Conservation (phyloP, 495 filamentous ascomycete species). For the Aspergillus sclerotioniger region DNA sequence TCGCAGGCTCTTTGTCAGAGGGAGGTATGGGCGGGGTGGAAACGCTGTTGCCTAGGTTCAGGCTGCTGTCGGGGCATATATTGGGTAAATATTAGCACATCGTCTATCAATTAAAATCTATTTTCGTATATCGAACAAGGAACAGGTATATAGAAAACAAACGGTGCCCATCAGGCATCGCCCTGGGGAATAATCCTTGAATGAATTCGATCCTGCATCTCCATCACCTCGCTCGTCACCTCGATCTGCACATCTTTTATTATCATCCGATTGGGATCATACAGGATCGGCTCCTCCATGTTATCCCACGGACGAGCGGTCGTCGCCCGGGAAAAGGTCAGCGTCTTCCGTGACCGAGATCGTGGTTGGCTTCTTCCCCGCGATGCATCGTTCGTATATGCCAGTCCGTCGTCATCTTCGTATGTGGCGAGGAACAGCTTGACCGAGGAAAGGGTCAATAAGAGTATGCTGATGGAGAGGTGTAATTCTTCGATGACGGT, state of each 20-base stretch:
- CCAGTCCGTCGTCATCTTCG: conserved; percentile 29
- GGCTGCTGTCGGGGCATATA: too few relatives aligned
- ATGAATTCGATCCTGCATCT: not conserved
- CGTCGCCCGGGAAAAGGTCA: not conserved
- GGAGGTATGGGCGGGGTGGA: too few relatives aligned
- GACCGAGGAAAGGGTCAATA: conserved; percentile 29
- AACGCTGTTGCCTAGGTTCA: too few relatives aligned
- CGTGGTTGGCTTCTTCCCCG: not conserved
- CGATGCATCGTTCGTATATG: conserved; percentile 23
- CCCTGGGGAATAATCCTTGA: not conserved
- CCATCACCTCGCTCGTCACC: not conserved
- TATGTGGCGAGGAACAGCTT: conserved; percentile 44
- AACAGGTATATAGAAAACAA: too few relatives aligned
- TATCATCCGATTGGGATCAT: not conserved
- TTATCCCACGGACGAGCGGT: not conserved
- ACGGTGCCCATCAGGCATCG: too few relatives aligned
- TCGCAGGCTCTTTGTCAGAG: too few relatives aligned
- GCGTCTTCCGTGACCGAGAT: not conserved
- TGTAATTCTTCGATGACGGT: conserved; percentile 28
- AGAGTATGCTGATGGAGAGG: conserved; percentile 22
- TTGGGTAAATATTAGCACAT: too few relatives aligned
- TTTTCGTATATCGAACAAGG: too few relatives aligned
- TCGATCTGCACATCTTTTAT: not conserved
- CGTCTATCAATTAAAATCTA: too few relatives aligned
- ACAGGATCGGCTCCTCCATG: conserved; percentile 1